A percentile compares a stretch with the other conserved stretches of the same genome.
phyloP scores from a whole-genome alignment of 345 rosid genomes.

The Hevea brasiliensis region DNA sequence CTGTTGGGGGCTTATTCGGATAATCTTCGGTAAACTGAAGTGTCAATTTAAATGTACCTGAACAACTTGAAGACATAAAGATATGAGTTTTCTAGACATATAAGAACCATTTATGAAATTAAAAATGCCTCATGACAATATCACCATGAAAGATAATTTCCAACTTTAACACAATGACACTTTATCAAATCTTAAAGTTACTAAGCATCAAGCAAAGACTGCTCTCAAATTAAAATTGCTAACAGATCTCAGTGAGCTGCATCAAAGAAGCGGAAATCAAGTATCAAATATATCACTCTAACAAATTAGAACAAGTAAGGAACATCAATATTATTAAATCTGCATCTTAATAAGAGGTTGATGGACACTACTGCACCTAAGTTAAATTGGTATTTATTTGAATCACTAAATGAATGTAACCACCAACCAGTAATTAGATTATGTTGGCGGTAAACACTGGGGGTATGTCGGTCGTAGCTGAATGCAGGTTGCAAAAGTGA shows the following conservation, averaged over 20 bases:
- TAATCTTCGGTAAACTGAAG: constrained; percentile 59
- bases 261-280: background rate
- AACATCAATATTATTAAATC: background rate
- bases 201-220: background rate
- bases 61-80: constrained; percentile 8
- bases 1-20: constrained; percentile 62
- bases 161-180: background rate
- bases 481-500: background rate
- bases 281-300: background rate
- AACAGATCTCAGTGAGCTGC: background rate
- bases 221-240: background rate
- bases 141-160: background rate
- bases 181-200: background rate
- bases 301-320: background rate
- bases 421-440: background rate
- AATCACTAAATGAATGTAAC: background rate
- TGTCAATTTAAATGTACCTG: constrained; percentile 62
- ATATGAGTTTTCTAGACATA: background rate
- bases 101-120: background rate
- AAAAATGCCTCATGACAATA: background rate
- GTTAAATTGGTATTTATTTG: background rate
- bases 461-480: background rate
- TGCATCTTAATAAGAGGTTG: background rate
- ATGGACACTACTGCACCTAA: background rate
- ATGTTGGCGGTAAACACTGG: background rate